Evolutionary conservation across 768 basidiomycete species (phyloP), one percentile per base, ranked within the genome.

Genomic region (Pleurotus salmoneostramineus): DNA sequence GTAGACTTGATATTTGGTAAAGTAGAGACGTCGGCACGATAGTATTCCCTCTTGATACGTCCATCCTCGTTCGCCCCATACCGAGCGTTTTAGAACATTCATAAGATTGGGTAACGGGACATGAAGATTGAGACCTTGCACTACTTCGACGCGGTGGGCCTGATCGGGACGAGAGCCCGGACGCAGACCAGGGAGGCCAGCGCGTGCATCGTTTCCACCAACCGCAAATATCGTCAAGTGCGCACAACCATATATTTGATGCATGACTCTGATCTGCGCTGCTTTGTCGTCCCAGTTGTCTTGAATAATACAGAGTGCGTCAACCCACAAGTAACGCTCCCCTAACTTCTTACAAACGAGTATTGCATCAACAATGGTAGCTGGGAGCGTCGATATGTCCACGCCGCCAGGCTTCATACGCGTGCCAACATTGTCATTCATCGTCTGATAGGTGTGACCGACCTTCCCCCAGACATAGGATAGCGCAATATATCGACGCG

Each of bases 1-100:
- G 33, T 51, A 51, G 34, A 51, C 50, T 35, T 51, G 50, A 35
- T 51, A 14, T 37, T 51, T 35, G n/a, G 50, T 51, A 15, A 51
- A 51, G 33, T 51, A 51, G 12, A 51, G 50, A 15, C 50, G 50
- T 15, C 50, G 50, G 8, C 34, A 37, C 15, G 50, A 51, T 15
- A 51, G 50, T 35, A 51, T 51, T 34, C 14, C 34, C 33, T 51
- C 50, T 12, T 51, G 50, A 27, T 51, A 51, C 17, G 35, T 51
- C 50, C 50, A 21, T 14, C 50, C 50, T 12, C 50, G 35, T 15
- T n/a, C 14, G 7, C 50, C 35, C 50, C 50, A 51, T 31, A 51
- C 50, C 4, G 50, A 51, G 7, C n/a, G 50, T 35, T 14, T n/a
- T 15, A 51, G 36, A 14, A 15, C 32, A 15, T 34, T 37, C 15